phyloP scores from a whole-genome alignment of 2,329 filamentous ascomycete species.

The Cladorrhinum sp. region DNA sequence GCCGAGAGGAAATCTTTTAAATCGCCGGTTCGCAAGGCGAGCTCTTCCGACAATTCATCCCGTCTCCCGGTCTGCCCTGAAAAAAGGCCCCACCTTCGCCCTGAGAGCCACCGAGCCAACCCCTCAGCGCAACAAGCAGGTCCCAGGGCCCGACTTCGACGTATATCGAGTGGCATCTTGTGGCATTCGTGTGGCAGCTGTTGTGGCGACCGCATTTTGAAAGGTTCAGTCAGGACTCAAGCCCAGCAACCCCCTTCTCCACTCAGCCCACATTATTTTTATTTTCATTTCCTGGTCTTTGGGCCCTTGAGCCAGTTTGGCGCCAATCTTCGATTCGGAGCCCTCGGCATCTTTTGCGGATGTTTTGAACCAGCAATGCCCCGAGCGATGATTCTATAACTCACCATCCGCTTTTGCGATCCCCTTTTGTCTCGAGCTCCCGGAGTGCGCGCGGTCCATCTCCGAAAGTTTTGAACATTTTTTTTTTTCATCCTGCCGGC shows the following conservation, averaged over 20 bases:
- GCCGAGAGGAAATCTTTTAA: not conserved
- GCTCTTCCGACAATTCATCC: slow-evolving; percentile 21
- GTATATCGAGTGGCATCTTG: not conserved
- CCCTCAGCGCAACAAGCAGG: slow-evolving; percentile 2
- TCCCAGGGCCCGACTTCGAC: slow-evolving; percentile 18
- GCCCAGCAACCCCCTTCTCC: slow-evolving; percentile 27
- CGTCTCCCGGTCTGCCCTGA: slow-evolving; percentile 20
- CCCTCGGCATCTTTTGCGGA: slow-evolving; percentile 28
- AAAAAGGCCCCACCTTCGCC: slow-evolving; percentile 17
- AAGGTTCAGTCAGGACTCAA: not conserved
- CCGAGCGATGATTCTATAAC: slow-evolving; percentile 30
- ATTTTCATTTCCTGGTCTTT: slow-evolving; percentile 18
- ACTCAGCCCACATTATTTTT: slow-evolving; percentile 33
- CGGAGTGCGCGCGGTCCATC: slow-evolving; percentile 10
- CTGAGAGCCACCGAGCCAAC: slow-evolving; percentile 16
- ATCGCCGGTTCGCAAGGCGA: slow-evolving; percentile 25
- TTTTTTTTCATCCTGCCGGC: slow-evolving; percentile 16
- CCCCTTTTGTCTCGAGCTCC: slow-evolving; percentile 21
- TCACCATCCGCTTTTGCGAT: slow-evolving; percentile 23
- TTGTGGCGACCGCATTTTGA: slow-evolving; percentile 5
- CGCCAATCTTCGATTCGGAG: slow-evolving; percentile 25
- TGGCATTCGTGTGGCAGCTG: slow-evolving; percentile 15
- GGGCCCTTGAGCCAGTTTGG: slow-evolving; percentile 6
- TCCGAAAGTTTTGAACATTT: slow-evolving; percentile 5
- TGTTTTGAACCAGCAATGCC: slow-evolving; percentile 26